Evolutionary conservation across 129 eudicot genomes (phyloP).

Genomic region (Calendula officinalis): DNA sequence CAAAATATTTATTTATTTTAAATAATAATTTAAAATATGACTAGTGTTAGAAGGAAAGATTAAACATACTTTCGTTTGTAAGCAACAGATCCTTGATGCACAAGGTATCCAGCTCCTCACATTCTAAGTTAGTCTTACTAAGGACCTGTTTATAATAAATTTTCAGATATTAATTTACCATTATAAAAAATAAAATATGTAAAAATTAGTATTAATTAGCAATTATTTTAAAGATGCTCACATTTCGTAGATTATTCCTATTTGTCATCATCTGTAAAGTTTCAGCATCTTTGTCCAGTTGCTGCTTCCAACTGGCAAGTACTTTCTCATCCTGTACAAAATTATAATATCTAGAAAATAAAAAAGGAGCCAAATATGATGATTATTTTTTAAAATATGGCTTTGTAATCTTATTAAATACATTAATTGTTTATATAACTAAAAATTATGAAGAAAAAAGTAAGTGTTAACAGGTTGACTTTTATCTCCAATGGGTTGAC

Average conservation of each 20-base stretch:
- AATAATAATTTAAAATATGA: too few species aligned
- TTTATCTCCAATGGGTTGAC: neutral
- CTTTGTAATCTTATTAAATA: too few species aligned
- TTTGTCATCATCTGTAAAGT: conserved; percentile 71
- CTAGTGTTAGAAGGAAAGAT: conserved; percentile 9
- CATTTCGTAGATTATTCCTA: conserved; percentile 61
- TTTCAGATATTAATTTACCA: neutral
- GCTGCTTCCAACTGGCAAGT: conserved; percentile 75
- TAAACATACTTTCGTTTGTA: conserved; percentile 68
- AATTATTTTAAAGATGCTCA: conserved; percentile 34
- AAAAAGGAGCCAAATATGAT: too few species aligned
- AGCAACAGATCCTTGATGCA: conserved; percentile 81
- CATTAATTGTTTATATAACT: neutral
- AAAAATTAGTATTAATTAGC: neutral
- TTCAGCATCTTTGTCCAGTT: conserved; percentile 76
- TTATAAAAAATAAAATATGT: conserved; percentile 5
- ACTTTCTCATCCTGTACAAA: conserved; percentile 76
- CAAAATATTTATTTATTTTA: conserved; percentile 13
- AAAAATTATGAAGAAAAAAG: too few species aligned
- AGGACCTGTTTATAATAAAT: conserved; percentile 48
- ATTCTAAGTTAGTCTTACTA: conserved; percentile 64
- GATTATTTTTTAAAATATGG: too few species aligned
- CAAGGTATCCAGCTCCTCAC: conserved; percentile 67
- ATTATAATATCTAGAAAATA: conserved; percentile 2
- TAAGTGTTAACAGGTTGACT: neutral